Conservation (phyloP, 2,329 filamentous ascomycete genomes). For the Paecilomyces formosus region DNA sequence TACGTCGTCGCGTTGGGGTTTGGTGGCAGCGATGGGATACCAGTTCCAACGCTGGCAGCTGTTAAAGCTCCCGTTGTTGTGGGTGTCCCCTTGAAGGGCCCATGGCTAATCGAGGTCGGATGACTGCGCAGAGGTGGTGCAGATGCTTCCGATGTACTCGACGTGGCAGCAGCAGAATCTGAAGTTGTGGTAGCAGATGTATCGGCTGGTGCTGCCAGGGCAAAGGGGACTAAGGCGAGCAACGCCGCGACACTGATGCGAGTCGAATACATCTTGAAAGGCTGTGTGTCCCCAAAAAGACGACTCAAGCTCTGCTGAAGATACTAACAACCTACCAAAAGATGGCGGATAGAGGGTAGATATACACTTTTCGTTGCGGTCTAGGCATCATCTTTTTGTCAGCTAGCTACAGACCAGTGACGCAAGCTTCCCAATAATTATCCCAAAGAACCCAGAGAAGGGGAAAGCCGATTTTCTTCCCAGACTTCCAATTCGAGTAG, state of each 20-base stretch:
- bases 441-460: not conserved
- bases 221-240: constrained; percentile 11
- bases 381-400: not conserved
- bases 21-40: constrained; percentile 52
- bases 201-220: constrained; percentile 9
- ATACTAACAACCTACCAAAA: not conserved
- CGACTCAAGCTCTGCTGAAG: not conserved
- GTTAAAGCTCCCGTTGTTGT: constrained; percentile 63
- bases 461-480: not conserved
- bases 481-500: not conserved
- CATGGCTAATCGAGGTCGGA: constrained; percentile 55
- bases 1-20: constrained; percentile 60
- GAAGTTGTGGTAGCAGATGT: constrained; percentile 4
- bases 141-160: not conserved
- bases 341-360: not conserved
- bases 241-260: constrained; percentile 7
- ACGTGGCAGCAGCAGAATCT: constrained; percentile 1
- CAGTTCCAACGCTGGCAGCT: constrained; percentile 43
- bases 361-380: not conserved
- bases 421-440: not conserved
- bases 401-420: not conserved
- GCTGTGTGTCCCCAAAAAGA: not conserved
- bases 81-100: constrained; percentile 57
- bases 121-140: constrained; percentile 41
- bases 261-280: constrained; percentile 9